Evolutionary conservation across 164 flowering plant genomes (phyloP), one percentile per base, ranked within the genome.

Genomic region (Berberis vulgaris): DNA sequence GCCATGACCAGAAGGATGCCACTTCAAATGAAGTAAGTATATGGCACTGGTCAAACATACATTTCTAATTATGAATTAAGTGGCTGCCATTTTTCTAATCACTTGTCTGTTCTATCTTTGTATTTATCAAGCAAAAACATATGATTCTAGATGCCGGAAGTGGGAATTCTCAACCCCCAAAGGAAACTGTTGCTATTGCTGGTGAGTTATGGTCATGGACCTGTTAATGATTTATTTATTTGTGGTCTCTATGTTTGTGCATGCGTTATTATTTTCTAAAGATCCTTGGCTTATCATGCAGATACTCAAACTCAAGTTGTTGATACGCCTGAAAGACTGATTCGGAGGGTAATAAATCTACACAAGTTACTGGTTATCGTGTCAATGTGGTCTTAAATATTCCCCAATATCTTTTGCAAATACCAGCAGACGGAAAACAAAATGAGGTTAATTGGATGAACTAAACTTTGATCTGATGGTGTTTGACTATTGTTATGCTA

Each of bases 321-420:
- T 66, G 96, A 84, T 62, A 59, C 83, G 59, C 93, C 96, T 61
- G 91, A 81, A 65, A 82, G 73, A 62, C 64, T 66, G 56, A 71
- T 66, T 41, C 80, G 99, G 63, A 82, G 99, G 96, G 99, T 94
- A 84, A 78, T 50, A 26, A 26, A 26, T 26, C 26, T 26, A 26
- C 26, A 26, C 26, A 26, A 26, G 26, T 26, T 26, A 0, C 26
- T 26, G 26, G 26, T 26, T 26, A 26, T 26, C 26, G 0, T 26
- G 26, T 26, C 26, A 26, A 26, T 26, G 26, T 26, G 26, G 26
- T 26, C 26, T 26, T 26, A 26, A 26, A 26, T 26, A 26, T 26
- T 26, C 26, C 26, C 26, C 26, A 26, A 26, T 26, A 26, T 26
- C 26, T 26, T 26, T 26, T 26, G 26, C 26, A 26, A 26, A 26